Percentiles rank a stretch among this genome's conserved stretches.
These are phyloP conservation scores for Sarcodon sp. DNA, from an alignment of 768 basidiomycete genomes.

Conservation along the genomic window DNA sequence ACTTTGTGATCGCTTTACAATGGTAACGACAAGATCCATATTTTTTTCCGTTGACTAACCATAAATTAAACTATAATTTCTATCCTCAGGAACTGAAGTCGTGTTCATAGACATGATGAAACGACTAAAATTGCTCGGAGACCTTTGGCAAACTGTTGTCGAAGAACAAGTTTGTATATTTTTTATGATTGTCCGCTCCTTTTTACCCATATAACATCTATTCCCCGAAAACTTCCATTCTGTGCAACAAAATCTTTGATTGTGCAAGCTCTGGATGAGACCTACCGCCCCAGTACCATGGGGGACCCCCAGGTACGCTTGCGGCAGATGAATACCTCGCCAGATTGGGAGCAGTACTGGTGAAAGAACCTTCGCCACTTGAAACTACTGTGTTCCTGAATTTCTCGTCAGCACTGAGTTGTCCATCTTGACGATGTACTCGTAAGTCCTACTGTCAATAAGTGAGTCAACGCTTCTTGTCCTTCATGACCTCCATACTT, in stretches of 20 bases:
- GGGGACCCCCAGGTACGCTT: conserved; percentile 40
- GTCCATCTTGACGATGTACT: conserved; percentile 48
- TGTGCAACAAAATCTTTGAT: conserved; percentile 44
- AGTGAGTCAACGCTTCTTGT: conserved; percentile 12
- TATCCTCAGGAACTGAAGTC: conserved; percentile 35
- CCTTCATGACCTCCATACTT: not conserved
- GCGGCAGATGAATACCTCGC: conserved; percentile 47
- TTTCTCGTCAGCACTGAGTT: conserved; percentile 30
- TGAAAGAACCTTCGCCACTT: conserved; percentile 18
- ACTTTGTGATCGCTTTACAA: conserved; percentile 41
- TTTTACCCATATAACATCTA: too few relatives aligned
- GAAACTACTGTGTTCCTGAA: too few relatives aligned
- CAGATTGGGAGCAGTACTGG: conserved; percentile 38
- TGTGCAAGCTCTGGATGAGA: conserved; percentile 40
- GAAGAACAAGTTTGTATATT: conserved; percentile 20
- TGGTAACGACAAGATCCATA: conserved; percentile 23
- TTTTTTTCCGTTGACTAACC: too few relatives aligned
- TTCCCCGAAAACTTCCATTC: conserved; percentile 12
- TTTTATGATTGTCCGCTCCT: not conserved
- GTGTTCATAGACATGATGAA: conserved; percentile 41
- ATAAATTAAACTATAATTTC: conserved; percentile 33
- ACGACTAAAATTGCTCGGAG: conserved; percentile 35
- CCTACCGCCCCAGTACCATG: conserved; percentile 43
- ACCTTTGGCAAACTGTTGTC: conserved; percentile 44
- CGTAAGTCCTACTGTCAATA: conserved; percentile 31